These are phyloP conservation scores for Sapria himalayana DNA, from an alignment of 345 rosid species.

Conservation along the genomic window DNA sequence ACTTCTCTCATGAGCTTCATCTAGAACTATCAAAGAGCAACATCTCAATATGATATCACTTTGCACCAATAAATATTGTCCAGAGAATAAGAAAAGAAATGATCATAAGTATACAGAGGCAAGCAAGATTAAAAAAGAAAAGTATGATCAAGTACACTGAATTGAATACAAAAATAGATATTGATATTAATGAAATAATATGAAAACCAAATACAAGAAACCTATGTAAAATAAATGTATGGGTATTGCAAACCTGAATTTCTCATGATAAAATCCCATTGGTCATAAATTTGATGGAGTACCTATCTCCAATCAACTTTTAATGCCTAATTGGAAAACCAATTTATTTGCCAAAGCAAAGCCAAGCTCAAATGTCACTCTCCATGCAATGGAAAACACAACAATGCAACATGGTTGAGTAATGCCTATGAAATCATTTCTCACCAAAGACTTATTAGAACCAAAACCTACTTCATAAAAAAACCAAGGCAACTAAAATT, in stretches of 20 bases:
- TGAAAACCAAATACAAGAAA: too few relatives aligned
- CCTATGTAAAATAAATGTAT: too few relatives aligned
- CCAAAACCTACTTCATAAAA: conserved; percentile 89
- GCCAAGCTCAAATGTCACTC: conserved; percentile 90
- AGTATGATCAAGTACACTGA: too few relatives aligned
- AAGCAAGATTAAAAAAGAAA: too few relatives aligned
- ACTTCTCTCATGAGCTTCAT: conserved; percentile 94
- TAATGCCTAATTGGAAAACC: conserved; percentile 95
- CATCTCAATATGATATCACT: conserved; percentile 53
- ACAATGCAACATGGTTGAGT: conserved; percentile 97
- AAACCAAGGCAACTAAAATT: too few relatives aligned
- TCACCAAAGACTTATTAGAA: conserved; percentile 21
- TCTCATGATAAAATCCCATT: conserved; percentile 88
- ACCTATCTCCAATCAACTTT: conserved; percentile 51
- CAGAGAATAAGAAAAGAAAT: too few relatives aligned
- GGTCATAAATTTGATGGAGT: conserved; percentile 86
- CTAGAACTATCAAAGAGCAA: conserved; percentile 69
- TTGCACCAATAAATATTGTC: conserved; percentile 29
- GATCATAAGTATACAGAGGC: too few relatives aligned
- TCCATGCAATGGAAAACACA: conserved; percentile 78
- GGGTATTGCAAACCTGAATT: conserved; percentile 38
- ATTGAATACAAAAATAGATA: too few relatives aligned
- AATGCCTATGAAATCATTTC: conserved; percentile 68
- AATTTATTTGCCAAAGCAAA: conserved; percentile 60
- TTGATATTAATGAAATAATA: too few relatives aligned